Conservation (phyloP, 352 stramenopile species). For the Phytophthora boehmeriae region DNA sequence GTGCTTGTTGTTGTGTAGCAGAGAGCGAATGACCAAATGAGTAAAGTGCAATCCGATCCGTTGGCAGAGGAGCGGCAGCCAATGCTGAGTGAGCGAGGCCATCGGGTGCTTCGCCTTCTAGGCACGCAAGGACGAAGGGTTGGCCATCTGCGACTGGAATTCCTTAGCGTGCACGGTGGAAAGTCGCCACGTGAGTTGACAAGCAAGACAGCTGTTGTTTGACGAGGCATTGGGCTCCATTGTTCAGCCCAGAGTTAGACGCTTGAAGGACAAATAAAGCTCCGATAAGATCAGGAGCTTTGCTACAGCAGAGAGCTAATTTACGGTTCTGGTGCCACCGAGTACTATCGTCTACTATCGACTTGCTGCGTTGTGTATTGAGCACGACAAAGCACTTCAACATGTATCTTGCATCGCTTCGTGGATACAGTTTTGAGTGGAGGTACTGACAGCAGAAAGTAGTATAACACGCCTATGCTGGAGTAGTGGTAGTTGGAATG, state of each 20-base stretch:
- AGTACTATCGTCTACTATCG: too few relatives aligned
- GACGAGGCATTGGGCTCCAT: neutral
- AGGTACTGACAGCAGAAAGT: too few relatives aligned
- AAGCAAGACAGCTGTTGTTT: conserved; percentile 1
- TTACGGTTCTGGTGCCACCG: too few relatives aligned
- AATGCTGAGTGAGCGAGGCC: neutral
- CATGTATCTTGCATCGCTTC: too few relatives aligned
- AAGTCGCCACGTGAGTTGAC: neutral
- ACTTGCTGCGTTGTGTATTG: too few relatives aligned
- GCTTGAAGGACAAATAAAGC: too few relatives aligned
- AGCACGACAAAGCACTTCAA: too few relatives aligned
- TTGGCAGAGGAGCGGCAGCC: conserved; percentile 7
- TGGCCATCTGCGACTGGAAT: conserved; percentile 5
- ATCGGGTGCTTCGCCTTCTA: conserved; percentile 16
- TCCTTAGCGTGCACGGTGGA: neutral
- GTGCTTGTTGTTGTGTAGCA: conserved; percentile 1
- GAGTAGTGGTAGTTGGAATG: too few relatives aligned
- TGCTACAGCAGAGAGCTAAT: too few relatives aligned
- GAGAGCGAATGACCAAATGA: conserved; percentile 20
- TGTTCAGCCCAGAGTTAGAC: neutral
- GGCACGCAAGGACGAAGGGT: conserved; percentile 15
- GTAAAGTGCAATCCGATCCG: neutral
- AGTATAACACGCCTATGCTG: too few relatives aligned
- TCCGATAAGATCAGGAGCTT: too few relatives aligned
- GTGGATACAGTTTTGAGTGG: too few relatives aligned